phyloP scores from a whole-genome alignment of 1,139 yeast genomes.

The Debaryomyces robertsiae region DNA sequence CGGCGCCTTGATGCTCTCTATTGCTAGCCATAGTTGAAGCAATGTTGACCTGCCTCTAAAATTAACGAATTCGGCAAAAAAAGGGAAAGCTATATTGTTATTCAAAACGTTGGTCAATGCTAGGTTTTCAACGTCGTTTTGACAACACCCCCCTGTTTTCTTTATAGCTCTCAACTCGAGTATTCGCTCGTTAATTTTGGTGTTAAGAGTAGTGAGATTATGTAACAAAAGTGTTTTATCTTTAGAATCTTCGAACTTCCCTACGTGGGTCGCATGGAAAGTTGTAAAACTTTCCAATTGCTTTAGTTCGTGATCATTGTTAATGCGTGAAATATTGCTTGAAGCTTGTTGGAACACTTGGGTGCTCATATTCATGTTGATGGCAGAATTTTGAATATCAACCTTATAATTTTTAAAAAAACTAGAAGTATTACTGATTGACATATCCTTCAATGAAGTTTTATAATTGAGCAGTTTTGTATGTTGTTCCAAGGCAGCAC shows the following conservation, averaged over 20 bases:
- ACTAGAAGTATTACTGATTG: slow-evolving; percentile 6
- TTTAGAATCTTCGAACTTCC: neutral
- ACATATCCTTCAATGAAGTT: slow-evolving; percentile 10
- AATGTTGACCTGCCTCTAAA: slow-evolving; percentile 43
- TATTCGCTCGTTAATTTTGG: slow-evolving; percentile 15
- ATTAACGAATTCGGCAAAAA: slow-evolving; percentile 61
- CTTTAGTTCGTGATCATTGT: slow-evolving; percentile 25
- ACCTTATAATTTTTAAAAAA: slow-evolving; percentile 5
- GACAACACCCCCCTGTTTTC: neutral
- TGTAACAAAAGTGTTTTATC: slow-evolving; percentile 1
- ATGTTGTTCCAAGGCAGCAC: slow-evolving; percentile 72
- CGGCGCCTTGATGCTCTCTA: slow-evolving; percentile 72
- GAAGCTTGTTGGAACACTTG: slow-evolving; percentile 47
- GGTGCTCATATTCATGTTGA: slow-evolving; percentile 31
- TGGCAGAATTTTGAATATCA: slow-evolving; percentile 15
- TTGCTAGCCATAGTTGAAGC: slow-evolving; percentile 66
- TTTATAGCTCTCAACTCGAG: slow-evolving; percentile 2
- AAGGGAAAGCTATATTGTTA: slow-evolving; percentile 49
- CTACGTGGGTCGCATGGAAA: slow-evolving; percentile 18
- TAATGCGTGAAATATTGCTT: slow-evolving; percentile 24
- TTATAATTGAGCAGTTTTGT: slow-evolving; percentile 28
- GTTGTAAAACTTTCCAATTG: slow-evolving; percentile 23
- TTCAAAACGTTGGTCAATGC: slow-evolving; percentile 23
- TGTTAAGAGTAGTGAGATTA: slow-evolving; percentile 17
- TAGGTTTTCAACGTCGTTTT: slow-evolving; percentile 6